A percentile compares a stretch with the other conserved stretches of the same genome.
These are phyloP conservation scores for Sparassis latifolia DNA, from an alignment of 1,284 basidiomycete species.

Conservation along the genomic window DNA sequence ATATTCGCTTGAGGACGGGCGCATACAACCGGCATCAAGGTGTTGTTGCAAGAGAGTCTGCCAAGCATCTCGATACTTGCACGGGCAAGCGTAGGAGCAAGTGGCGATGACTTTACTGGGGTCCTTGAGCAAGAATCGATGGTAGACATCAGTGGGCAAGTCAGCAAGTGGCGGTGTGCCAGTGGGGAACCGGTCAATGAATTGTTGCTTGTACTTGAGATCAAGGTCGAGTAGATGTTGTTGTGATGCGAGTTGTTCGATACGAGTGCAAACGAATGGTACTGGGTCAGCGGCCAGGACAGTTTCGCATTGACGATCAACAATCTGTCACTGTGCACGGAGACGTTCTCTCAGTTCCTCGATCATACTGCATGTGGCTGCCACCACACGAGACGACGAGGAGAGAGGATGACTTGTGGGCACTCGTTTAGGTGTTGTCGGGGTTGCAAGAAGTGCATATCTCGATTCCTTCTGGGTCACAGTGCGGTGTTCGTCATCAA, in stretches of 20 bases:
- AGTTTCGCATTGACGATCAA: neutral
- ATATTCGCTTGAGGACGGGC: conserved; percentile 10
- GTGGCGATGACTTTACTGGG: neutral
- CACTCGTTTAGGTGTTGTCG: conserved; percentile 6
- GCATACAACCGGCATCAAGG: conserved; percentile 10
- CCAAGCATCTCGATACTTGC: conserved; percentile 3
- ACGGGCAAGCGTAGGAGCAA: conserved; percentile 1
- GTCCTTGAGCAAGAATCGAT: neutral
- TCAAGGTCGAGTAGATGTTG: neutral
- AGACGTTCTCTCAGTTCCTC: neutral
- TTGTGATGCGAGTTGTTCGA: neutral
- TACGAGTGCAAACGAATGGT: neutral
- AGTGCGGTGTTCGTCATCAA: conserved; percentile 13
- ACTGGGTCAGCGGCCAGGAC: neutral
- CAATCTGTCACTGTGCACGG: too few relatives aligned
- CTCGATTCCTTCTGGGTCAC: conserved; percentile 11
- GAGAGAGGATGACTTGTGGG: conserved; percentile 1
- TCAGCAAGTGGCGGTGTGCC: neutral
- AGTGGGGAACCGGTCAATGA: neutral
- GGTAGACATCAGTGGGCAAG: neutral
- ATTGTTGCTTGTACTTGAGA: neutral
- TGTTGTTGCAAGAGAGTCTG: conserved; percentile 10
- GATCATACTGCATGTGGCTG: neutral
- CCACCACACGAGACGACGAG: neutral
- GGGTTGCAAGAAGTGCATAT: conserved; percentile 4